These are phyloP conservation scores for Gamsiella multidivaricata DNA, from an alignment of 192 early-diverging fungal species.

Conservation along the genomic window DNA sequence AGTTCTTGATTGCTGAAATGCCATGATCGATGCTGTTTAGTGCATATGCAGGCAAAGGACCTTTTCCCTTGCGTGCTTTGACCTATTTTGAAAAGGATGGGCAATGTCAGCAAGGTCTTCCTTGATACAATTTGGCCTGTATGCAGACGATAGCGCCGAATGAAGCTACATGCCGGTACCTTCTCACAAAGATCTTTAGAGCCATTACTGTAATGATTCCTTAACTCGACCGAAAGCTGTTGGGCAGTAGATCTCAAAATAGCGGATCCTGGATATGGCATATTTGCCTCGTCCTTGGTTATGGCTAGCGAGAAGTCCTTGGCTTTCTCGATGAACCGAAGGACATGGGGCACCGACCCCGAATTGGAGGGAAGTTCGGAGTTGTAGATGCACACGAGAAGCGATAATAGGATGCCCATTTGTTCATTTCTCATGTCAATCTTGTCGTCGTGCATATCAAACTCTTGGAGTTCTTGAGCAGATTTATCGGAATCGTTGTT, in stretches of 20 bases:
- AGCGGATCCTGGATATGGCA: neutral
- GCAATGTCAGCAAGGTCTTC: neutral
- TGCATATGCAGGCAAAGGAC: neutral
- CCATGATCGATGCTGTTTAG: neutral
- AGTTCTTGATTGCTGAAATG: constrained; percentile 2
- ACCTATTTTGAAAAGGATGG: neutral
- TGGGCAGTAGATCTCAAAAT: constrained; percentile 1
- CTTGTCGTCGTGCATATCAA: no score
- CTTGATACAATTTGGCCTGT: neutral
- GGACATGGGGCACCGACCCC: neutral
- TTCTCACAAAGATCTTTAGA: neutral
- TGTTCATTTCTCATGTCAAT: neutral
- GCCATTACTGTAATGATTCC: neutral
- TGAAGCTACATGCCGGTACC: neutral
- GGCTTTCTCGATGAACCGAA: neutral
- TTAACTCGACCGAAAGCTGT: constrained; percentile 5
- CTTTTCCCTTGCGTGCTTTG: neutral
- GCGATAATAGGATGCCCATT: neutral
- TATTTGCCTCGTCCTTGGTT: neutral
- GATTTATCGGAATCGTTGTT: neutral
- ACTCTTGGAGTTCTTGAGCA: neutral
- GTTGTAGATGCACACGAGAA: neutral
- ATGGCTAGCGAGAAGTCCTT: constrained; percentile 1
- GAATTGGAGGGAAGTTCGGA: neutral
- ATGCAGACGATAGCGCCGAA: neutral